These are phyloP conservation scores for Rhodofomes roseus DNA, from an alignment of 1,284 basidiomycete genomes.

Conservation along the genomic window DNA sequence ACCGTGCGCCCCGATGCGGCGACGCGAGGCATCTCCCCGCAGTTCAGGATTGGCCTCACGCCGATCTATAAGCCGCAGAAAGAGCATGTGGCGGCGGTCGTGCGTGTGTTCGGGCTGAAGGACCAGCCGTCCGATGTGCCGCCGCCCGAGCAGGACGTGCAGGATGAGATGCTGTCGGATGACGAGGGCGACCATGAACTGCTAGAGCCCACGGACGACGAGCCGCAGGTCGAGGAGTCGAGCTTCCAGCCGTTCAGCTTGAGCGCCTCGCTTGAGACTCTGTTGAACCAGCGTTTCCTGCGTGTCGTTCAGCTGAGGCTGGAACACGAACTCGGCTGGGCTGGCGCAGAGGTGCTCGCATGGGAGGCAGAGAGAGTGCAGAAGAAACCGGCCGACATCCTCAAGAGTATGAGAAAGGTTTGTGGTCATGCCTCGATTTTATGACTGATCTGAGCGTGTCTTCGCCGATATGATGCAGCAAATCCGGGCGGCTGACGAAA, in stretches of 20 bases:
- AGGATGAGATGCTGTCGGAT: background rate
- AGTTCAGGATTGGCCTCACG: constrained; percentile 56
- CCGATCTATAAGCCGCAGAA: constrained; percentile 49
- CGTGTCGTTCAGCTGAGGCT: constrained; percentile 47
- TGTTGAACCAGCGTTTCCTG: constrained; percentile 51
- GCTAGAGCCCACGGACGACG: background rate
- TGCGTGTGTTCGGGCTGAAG: constrained; percentile 45
- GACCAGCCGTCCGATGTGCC: constrained; percentile 25
- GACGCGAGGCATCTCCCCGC: constrained; percentile 30
- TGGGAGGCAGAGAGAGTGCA: constrained; percentile 46
- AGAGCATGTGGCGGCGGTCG: constrained; percentile 41
- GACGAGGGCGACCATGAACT: constrained; percentile 12
- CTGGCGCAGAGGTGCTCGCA: constrained; percentile 54
- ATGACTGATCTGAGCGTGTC: background rate
- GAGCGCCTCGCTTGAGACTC: constrained; percentile 52
- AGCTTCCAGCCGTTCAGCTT: constrained; percentile 54
- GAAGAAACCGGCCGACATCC: constrained; percentile 34
- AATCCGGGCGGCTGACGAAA: constrained; percentile 40
- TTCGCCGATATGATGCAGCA: constrained; percentile 17
- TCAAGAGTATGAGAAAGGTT: constrained; percentile 31
- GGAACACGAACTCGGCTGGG: constrained; percentile 55
- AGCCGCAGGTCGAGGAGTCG: constrained; percentile 8
- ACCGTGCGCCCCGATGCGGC: constrained; percentile 29
- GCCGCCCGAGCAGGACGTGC: constrained; percentile 21
- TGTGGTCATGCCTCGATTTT: background rate